These are phyloP conservation scores for Cenococcum geophilum DNA, from an alignment of 495 filamentous ascomycete genomes.

Conservation along the genomic window DNA sequence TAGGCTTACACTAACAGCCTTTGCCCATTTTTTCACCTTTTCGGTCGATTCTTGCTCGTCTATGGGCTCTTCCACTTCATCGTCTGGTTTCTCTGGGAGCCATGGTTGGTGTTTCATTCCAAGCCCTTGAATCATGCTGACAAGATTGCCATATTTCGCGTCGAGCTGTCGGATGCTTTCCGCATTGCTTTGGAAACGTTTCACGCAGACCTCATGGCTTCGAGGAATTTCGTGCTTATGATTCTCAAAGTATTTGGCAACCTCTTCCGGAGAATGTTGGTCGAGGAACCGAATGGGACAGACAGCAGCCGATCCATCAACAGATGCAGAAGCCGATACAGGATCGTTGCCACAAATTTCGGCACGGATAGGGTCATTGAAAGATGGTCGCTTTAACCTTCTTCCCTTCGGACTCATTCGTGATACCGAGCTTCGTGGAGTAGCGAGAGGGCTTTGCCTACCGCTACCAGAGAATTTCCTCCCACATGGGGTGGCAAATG, in stretches of 20 bases:
- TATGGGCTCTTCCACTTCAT: conserved; percentile 43
- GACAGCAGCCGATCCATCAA: conserved; percentile 31
- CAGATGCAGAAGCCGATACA: conserved; percentile 48
- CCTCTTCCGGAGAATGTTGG: conserved; percentile 83
- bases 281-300: conserved; percentile 88
- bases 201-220: conserved; percentile 84
- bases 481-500: conserved; percentile 39
- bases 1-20: conserved; percentile 50
- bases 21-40: conserved; percentile 75
- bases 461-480: conserved; percentile 19
- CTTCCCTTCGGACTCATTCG: conserved; percentile 38
- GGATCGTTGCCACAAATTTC: conserved; percentile 50
- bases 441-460: conserved; percentile 25
- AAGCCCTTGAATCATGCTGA: conserved; percentile 83
- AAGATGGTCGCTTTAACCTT: conserved; percentile 35
- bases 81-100: conserved; percentile 55
- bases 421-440: conserved; percentile 31
- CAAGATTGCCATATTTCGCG: conserved; percentile 83
- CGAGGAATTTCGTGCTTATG: conserved; percentile 90
- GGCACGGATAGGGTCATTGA: conserved; percentile 54
- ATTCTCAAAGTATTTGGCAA: conserved; percentile 79
- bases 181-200: conserved; percentile 76
- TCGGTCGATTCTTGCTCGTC: conserved; percentile 46
- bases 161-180: conserved; percentile 77
- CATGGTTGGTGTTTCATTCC: conserved; percentile 76